Percentiles rank a stretch among this genome's conserved stretches.
Conservation (phyloP, 176 grass and related monocot species). For the Ensete ventricosum region DNA sequence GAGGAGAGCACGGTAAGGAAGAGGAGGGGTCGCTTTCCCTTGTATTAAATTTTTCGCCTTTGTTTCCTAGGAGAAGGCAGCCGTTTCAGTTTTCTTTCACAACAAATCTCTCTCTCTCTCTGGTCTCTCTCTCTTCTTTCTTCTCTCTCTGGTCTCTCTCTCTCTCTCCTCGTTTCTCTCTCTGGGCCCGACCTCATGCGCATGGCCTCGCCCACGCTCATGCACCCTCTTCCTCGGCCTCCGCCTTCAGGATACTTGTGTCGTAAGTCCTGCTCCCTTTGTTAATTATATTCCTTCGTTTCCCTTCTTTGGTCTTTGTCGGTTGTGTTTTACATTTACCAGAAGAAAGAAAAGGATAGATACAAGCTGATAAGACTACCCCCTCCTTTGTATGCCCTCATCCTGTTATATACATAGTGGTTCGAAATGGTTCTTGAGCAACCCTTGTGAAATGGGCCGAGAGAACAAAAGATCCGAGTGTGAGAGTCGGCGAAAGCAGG, state of each 20-base stretch:
- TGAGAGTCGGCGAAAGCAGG: neutral
- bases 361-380: neutral
- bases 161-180: neutral
- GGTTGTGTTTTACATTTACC: neutral
- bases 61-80: conserved; percentile 2
- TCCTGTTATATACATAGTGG: neutral
- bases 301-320: neutral
- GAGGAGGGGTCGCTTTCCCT: neutral
- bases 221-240: neutral
- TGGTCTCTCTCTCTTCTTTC: neutral
- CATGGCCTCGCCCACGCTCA: neutral
- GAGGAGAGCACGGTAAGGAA: neutral
- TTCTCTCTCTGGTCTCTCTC: neutral
- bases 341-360: neutral
- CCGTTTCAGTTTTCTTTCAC: neutral
- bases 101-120: neutral
- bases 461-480: neutral
- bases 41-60: neutral
- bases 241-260: neutral
- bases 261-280: neutral
- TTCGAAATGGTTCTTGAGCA: neutral
- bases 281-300: neutral
- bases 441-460: neutral
- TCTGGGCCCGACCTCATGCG: neutral
- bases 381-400: neutral